Percentiles rank a stretch among this genome's conserved stretches.
Conservation (phyloP, 352 stramenopile genomes). For the Phytophthora sansomeana region DNA sequence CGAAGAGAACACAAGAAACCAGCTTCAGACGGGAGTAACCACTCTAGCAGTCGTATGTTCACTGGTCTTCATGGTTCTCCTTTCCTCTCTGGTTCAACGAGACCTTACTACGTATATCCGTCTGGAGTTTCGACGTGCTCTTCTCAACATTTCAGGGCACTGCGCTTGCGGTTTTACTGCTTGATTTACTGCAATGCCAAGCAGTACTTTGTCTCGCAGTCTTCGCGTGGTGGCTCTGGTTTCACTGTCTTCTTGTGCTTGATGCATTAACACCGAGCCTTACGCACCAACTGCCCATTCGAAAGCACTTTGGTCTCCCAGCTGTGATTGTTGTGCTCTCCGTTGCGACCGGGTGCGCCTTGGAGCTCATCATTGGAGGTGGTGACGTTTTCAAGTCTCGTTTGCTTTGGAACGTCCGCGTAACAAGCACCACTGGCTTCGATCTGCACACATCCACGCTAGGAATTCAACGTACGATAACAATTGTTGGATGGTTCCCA, state of each 20-base stretch:
- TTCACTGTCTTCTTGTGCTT: conserved; percentile 54
- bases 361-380: conserved; percentile 16
- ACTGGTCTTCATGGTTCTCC: conserved; percentile 11
- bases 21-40: conserved; percentile 6
- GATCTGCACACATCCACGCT: conserved; percentile 23
- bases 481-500: conserved; percentile 33
- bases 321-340: conserved; percentile 19
- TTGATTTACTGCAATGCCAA: conserved; percentile 48
- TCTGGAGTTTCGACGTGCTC: conserved; percentile 35
- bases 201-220: conserved; percentile 36
- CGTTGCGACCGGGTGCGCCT: conserved; percentile 4
- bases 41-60: conserved; percentile 6
- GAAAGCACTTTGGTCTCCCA: conserved; percentile 24
- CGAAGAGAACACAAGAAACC: neutral
- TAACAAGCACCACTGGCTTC: conserved; percentile 2
- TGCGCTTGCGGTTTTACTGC: conserved; percentile 32
- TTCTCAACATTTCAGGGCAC: conserved; percentile 34
- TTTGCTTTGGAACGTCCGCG: conserved; percentile 18
- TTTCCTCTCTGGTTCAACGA: conserved; percentile 19
- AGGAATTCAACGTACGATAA: conserved; percentile 31
- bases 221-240: conserved; percentile 55
- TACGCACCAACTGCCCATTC: conserved; percentile 10
- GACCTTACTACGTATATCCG: conserved; percentile 24
- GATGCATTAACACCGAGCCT: conserved; percentile 54
- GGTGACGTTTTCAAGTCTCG: conserved; percentile 25